A percentile compares a stretch with the other conserved stretches of the same genome.
These are phyloP conservation scores for Arabidopsis lyrata DNA, from an alignment of 441 rosid species.

Conservation along the genomic window DNA sequence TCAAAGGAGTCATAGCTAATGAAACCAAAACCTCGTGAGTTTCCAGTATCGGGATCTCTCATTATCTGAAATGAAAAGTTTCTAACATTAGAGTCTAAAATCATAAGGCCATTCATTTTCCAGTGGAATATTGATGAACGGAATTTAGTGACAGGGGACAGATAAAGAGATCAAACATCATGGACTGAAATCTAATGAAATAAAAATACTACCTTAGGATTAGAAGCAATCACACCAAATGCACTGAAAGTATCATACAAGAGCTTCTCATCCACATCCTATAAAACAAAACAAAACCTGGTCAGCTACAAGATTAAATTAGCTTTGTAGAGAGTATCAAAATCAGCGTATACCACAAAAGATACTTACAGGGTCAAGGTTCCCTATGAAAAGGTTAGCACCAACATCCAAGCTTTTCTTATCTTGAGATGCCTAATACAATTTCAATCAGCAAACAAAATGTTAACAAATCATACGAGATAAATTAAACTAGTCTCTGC, in stretches of 20 bases:
- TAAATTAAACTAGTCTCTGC: background rate
- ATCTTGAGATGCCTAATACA: slow-evolving; percentile 89
- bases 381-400: slow-evolving; percentile 94
- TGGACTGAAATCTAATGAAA: background rate
- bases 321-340: background rate
- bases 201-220: slow-evolving; percentile 73
- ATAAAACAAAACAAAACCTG: slow-evolving; percentile 33
- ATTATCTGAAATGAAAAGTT: slow-evolving; percentile 66
- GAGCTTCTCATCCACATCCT: slow-evolving; percentile 98
- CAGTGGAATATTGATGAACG: too few relatives aligned
- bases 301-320: background rate
- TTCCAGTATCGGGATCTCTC: slow-evolving; percentile 98
- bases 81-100: slow-evolving; percentile 31
- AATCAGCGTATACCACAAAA: background rate
- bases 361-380: slow-evolving; percentile 88
- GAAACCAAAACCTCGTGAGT: slow-evolving; percentile 97
- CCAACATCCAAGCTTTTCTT: slow-evolving; percentile 97
- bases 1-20: slow-evolving; percentile 96
- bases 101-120: background rate
- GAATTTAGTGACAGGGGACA: background rate
- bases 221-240: slow-evolving; percentile 90
- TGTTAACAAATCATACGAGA: slow-evolving; percentile 1
- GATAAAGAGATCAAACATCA: slow-evolving; percentile 1
- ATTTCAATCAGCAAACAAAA: slow-evolving; percentile 28
- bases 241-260: slow-evolving; percentile 97